Percentiles rank a stretch among this genome's conserved stretches.
phyloP scores from a whole-genome alignment of 1,139 yeast species.

The Scheffersomyces quercinus region DNA sequence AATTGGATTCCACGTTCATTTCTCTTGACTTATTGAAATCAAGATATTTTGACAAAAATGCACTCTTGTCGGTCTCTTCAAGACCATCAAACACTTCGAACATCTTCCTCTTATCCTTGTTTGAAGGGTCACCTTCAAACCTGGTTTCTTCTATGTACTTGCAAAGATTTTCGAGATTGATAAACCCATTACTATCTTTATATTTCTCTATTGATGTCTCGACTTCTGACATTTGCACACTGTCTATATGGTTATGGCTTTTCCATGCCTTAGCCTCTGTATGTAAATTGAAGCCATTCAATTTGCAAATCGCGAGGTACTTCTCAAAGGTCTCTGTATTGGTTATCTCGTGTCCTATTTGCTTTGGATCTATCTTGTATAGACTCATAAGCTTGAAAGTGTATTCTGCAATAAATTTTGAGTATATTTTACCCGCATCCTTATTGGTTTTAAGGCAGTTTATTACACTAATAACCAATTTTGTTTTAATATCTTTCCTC shows the following conservation, averaged over 20 bases:
- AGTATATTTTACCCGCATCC: neutral
- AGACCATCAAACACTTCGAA: conserved; percentile 20
- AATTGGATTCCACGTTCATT: conserved; percentile 23
- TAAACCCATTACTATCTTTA: conserved; percentile 18
- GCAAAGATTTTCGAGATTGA: conserved; percentile 22
- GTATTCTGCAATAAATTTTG: neutral
- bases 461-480: conserved; percentile 4
- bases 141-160: conserved; percentile 18
- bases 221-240: too few relatives aligned
- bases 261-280: too few relatives aligned
- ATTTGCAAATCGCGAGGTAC: neutral
- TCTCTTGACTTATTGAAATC: conserved; percentile 26
- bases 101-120: conserved; percentile 8
- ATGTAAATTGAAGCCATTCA: too few relatives aligned
- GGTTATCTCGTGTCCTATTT: neutral
- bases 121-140: conserved; percentile 11
- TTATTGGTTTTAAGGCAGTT: neutral
- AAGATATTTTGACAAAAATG: conserved; percentile 27
- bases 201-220: conserved; percentile 13
- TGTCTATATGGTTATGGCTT: too few relatives aligned
- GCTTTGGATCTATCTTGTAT: neutral
- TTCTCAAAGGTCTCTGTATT: neutral
- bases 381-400: neutral
- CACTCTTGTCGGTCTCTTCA: conserved; percentile 4
- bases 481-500: neutral